Evolutionary conservation across 805 yeast species (phyloP), one percentile per base, ranked within the genome.

Genomic region (Ogataea haglerorum): DNA sequence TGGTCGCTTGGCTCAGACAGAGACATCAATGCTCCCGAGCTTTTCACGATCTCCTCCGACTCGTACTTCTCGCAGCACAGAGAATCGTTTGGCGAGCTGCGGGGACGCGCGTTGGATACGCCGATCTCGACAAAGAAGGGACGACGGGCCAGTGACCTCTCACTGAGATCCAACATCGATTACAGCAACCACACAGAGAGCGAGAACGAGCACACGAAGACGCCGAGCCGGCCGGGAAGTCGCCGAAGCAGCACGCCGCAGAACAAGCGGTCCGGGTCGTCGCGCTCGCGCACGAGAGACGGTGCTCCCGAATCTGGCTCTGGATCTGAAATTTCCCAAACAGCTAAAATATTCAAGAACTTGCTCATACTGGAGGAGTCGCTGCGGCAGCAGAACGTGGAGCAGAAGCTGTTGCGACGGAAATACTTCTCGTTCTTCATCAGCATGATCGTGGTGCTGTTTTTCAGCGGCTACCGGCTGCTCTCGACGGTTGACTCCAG

Each of bases 361-460:
- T 63, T 93, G 50, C 67, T 91, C 34, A 83, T 91, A 12, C 61
- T 90, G 38, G 99, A 91, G 61, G 95, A 90, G 56, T 80, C 87
- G 40, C 68, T 93, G 36, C 72, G 97, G 28, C 80, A 76, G 45
- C 98, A 91, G 64, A 85, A 82, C 34, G 67, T 72, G n/a, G 82
- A 79, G 39, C 90, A 88, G 57, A 75, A 78, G 39, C 66, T 74
- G 6, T 65, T 88, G 43, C 70, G 95, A 48, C 64, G 80, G 30
- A 79, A 80, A 49, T 80, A 83, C 56, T 61, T 78, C 38, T 62
- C 77, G 10, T 84, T 84, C 54, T 53, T 66, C n/a, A 47, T 73
- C 36, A 63, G 68, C 4, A 68, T 74, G 40, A 46, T 65, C 12
- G 64, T 68, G 7, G 67, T 68, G 2, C 61, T 69, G 27, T 55